phyloP scores from a whole-genome alignment of 2,329 filamentous ascomycete genomes.

The Penicillium crustosum region DNA sequence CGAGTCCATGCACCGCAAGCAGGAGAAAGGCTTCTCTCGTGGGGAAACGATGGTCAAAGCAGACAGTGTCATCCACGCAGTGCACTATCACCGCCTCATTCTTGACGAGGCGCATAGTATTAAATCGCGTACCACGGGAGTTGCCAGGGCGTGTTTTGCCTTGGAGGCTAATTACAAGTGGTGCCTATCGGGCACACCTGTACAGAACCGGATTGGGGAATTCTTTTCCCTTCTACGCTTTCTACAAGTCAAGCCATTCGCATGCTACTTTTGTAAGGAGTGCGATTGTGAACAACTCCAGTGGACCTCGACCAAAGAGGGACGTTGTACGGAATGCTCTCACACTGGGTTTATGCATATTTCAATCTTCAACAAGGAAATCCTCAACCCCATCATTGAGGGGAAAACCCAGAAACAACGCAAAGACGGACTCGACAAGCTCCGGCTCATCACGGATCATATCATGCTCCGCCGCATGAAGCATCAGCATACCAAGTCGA shows the following conservation, averaged over 20 bases:
- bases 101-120: slow-evolving; percentile 96
- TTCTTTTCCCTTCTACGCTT: slow-evolving; percentile 95
- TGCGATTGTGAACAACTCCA: slow-evolving; percentile 80
- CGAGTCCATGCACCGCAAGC: slow-evolving; percentile 88
- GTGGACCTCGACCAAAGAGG: slow-evolving; percentile 74
- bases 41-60: slow-evolving; percentile 80
- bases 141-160: slow-evolving; percentile 92
- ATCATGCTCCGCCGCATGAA: slow-evolving; percentile 97
- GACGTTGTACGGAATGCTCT: slow-evolving; percentile 68
- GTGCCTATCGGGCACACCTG: slow-evolving; percentile 91
- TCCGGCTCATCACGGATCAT: slow-evolving; percentile 83
- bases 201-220: slow-evolving; percentile 96
- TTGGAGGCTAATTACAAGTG: slow-evolving; percentile 86
- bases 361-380: slow-evolving; percentile 90
- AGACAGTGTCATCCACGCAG: slow-evolving; percentile 73
- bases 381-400: slow-evolving; percentile 79
- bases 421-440: slow-evolving; percentile 70
- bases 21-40: slow-evolving; percentile 84
- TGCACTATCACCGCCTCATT: slow-evolving; percentile 86
- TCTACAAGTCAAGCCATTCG: slow-evolving; percentile 82
- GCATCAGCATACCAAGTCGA: slow-evolving; percentile 85
- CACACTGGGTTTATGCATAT: slow-evolving; percentile 66
- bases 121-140: slow-evolving; percentile 82
- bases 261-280: slow-evolving; percentile 88
- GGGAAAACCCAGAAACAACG: slow-evolving; percentile 54